A percentile compares a stretch with the other conserved stretches of the same genome.
phyloP scores from a whole-genome alignment of 371 early-diverging fungal species.

The Globomyces sp. region DNA sequence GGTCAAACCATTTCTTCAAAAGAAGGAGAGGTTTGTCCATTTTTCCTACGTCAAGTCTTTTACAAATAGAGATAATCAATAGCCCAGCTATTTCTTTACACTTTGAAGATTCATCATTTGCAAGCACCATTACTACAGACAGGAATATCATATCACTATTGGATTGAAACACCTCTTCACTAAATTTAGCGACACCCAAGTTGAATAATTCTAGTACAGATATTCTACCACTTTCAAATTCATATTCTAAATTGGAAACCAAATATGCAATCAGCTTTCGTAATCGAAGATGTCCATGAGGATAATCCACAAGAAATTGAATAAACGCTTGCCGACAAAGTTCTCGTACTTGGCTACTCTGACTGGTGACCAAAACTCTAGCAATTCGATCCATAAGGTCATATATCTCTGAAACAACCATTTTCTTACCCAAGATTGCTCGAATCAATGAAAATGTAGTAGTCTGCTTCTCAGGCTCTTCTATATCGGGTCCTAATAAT shows the following conservation, averaged over 20 bases:
- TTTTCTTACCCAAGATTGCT: conserved; percentile 80
- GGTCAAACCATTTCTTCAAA: conserved; percentile 69
- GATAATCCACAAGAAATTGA: conserved; percentile 92
- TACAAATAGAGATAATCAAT: conserved; percentile 65
- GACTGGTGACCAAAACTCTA: conserved; percentile 82
- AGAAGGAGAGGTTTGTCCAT: conserved; percentile 28
- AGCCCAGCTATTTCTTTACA: conserved; percentile 86
- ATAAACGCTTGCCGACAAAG: conserved; percentile 77
- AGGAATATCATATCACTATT: conserved; percentile 81
- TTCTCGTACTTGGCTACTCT: conserved; percentile 73
- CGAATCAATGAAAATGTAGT: conserved; percentile 82
- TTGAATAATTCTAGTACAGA: conserved; percentile 84
- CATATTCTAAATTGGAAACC: conserved; percentile 84
- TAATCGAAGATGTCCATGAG: conserved; percentile 78
- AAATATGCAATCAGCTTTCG: conserved; percentile 80
- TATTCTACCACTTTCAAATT: conserved; percentile 84
- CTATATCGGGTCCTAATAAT: conserved; percentile 83
- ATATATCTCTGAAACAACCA: conserved; percentile 85
- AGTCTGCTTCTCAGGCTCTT: conserved; percentile 79
- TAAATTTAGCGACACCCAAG: conserved; percentile 73
- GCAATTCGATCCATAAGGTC: conserved; percentile 82
- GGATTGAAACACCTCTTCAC: conserved; percentile 67
- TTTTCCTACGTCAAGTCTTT: conserved; percentile 43
- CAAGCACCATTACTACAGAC: conserved; percentile 74
- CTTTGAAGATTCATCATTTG: conserved; percentile 86